A percentile compares a stretch with the other conserved stretches of the same genome.
These are phyloP conservation scores for Skeletonema grethae DNA, from an alignment of 108 stramenopile genomes.

Conservation along the genomic window DNA sequence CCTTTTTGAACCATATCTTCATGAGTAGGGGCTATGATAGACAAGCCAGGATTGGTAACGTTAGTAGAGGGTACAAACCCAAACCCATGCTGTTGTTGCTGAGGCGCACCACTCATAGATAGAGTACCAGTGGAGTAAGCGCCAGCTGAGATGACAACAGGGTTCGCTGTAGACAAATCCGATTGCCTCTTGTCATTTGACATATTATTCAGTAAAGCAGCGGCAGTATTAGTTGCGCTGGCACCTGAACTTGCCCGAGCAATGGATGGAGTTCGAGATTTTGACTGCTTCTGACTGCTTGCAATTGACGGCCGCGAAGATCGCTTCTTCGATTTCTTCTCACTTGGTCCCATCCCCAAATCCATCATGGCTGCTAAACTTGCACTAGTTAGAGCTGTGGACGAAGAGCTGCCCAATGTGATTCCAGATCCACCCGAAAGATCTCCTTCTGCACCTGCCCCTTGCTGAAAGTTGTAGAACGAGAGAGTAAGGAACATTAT, in stretches of 20 bases:
- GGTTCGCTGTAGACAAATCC: background rate
- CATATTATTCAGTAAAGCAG: constrained; percentile 3
- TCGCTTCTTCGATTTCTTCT: constrained; percentile 19
- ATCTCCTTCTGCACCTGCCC: constrained; percentile 1
- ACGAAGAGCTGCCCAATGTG: background rate
- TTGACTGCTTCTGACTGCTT: background rate
- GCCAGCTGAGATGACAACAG: background rate
- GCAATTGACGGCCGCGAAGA: background rate
- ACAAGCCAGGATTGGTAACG: constrained; percentile 24
- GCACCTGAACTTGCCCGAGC: constrained; percentile 3
- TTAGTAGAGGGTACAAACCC: constrained; percentile 37
- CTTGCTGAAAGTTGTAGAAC: background rate
- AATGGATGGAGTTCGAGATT: constrained; percentile 17
- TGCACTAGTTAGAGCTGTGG: constrained; percentile 6
- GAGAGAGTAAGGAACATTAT: background rate
- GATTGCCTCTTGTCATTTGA: background rate
- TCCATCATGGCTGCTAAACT: constrained; percentile 26
- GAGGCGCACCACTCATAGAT: background rate
- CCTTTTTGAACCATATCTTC: constrained; percentile 48
- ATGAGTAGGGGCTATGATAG: constrained; percentile 71
- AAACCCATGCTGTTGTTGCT: constrained; percentile 19
- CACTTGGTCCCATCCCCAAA: constrained; percentile 21
- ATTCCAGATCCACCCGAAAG: constrained; percentile 11
- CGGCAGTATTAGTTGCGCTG: background rate
- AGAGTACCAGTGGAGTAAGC: background rate